These are phyloP conservation scores for Lentinus tigrinus DNA, from an alignment of 768 basidiomycete species.

Conservation along the genomic window DNA sequence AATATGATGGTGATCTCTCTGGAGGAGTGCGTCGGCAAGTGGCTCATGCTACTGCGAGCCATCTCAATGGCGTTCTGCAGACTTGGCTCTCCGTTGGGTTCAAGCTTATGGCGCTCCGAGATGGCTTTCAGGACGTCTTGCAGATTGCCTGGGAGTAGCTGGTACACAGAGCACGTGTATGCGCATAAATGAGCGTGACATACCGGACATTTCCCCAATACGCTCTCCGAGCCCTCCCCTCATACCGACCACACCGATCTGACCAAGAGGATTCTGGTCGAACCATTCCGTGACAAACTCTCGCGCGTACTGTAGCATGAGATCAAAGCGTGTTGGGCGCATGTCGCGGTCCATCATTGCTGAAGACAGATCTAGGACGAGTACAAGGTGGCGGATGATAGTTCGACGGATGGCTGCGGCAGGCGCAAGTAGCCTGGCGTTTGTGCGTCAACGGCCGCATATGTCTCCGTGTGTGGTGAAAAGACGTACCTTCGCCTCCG, in stretches of 20 bases:
- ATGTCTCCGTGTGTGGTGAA: slow-evolving; percentile 7
- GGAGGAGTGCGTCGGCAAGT: slow-evolving; percentile 96
- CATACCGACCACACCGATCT: slow-evolving; percentile 94
- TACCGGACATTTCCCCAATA: slow-evolving; percentile 90
- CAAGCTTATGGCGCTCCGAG: slow-evolving; percentile 82
- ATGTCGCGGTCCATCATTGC: slow-evolving; percentile 97
- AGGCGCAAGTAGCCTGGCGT: slow-evolving; percentile 69
- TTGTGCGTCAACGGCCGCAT: neutral
- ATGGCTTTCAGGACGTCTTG: slow-evolving; percentile 91
- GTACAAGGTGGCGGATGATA: slow-evolving; percentile 92
- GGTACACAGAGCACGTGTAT: neutral
- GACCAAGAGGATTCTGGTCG: slow-evolving; percentile 97
- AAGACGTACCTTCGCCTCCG: slow-evolving; percentile 67
- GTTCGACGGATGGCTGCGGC: slow-evolving; percentile 86
- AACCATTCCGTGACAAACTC: slow-evolving; percentile 97
- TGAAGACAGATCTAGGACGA: slow-evolving; percentile 87
- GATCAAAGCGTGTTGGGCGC: slow-evolving; percentile 90
- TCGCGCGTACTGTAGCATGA: slow-evolving; percentile 85
- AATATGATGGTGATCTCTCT: slow-evolving; percentile 93
- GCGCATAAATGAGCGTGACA: slow-evolving; percentile 19
- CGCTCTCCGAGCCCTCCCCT: slow-evolving; percentile 88
- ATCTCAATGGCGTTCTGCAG: slow-evolving; percentile 98
- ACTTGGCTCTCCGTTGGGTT: slow-evolving; percentile 91
- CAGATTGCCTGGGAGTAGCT: slow-evolving; percentile 69
- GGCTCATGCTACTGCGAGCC: slow-evolving; percentile 93